These are phyloP conservation scores for Kurtzmaniella cleridarum DNA, from an alignment of 805 yeast genomes.

Conservation along the genomic window DNA sequence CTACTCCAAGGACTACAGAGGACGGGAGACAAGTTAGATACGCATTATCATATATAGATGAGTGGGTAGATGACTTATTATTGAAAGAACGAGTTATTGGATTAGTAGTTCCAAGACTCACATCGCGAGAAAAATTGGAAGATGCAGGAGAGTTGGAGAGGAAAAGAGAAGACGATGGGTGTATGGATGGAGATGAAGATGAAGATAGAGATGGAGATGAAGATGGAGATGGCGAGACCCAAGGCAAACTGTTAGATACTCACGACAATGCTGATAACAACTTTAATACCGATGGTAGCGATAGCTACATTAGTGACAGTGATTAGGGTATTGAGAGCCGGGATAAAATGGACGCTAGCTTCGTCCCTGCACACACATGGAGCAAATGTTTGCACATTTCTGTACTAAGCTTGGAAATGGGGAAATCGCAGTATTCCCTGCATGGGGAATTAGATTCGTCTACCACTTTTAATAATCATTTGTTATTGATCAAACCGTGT, in stretches of 20 bases:
- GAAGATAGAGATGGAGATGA: slow-evolving; percentile 14
- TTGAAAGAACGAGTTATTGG: slow-evolving; percentile 61
- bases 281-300: slow-evolving; percentile 1
- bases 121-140: slow-evolving; percentile 33
- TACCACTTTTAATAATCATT: no score
- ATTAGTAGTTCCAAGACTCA: slow-evolving; percentile 63
- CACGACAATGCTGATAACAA: no score
- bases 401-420: no score
- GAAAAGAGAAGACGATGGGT: slow-evolving; percentile 30
- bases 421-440: no score
- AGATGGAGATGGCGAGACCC: slow-evolving; percentile 5
- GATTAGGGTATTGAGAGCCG: slow-evolving; percentile 17
- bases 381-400: no score
- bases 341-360: no score
- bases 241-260: neutral
- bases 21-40: slow-evolving; percentile 27
- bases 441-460: no score
- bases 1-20: slow-evolving; percentile 18
- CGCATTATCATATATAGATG: slow-evolving; percentile 57
- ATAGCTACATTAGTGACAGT: slow-evolving; percentile 32
- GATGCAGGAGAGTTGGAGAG: slow-evolving; percentile 37
- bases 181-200: slow-evolving; percentile 16
- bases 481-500: no score
- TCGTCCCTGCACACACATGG: no score
- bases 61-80: slow-evolving; percentile 60